A percentile compares a stretch with the other conserved stretches of the same genome.
Evolutionary conservation across 768 basidiomycete genomes (phyloP).

Genomic region (Termitomyces sp.): DNA sequence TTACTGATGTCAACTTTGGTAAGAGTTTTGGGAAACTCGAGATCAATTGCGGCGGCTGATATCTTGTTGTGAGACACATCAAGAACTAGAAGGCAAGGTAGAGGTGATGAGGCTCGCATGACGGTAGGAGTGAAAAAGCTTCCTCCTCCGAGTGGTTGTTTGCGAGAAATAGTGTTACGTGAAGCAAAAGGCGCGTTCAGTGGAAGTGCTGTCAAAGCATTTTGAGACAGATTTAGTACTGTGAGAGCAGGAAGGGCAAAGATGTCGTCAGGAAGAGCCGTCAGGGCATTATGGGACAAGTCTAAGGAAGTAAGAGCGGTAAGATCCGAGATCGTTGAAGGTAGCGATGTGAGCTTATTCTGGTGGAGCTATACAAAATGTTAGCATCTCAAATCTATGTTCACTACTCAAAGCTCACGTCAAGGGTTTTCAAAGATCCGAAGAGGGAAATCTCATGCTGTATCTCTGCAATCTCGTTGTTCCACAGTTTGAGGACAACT

Average conservation of each 20-base stretch:
- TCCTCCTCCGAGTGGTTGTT: conserved; percentile 32
- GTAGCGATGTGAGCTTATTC: conserved; percentile 60
- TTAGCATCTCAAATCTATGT: neutral
- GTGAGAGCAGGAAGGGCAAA: conserved; percentile 66
- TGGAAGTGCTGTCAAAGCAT: conserved; percentile 53
- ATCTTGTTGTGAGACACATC: conserved; percentile 68
- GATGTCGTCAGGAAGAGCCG: conserved; percentile 53
- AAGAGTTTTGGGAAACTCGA: conserved; percentile 45
- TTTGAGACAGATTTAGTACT: conserved; percentile 67
- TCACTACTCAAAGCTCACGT: conserved; percentile 44
- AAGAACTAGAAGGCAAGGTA: conserved; percentile 61
- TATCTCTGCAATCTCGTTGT: conserved; percentile 73
- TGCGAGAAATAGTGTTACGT: conserved; percentile 16
- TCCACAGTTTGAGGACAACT: conserved; percentile 69
- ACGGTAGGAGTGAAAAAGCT: conserved; percentile 63
- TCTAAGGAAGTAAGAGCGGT: conserved; percentile 62
- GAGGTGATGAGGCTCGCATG: conserved; percentile 52
- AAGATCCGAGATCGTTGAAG: conserved; percentile 63
- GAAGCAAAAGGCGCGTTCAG: conserved; percentile 54
- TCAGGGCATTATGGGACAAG: conserved; percentile 67
- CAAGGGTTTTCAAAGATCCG: conserved; percentile 73
- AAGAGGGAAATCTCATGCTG: conserved; percentile 83
- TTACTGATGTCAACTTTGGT: conserved; percentile 57
- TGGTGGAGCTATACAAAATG: conserved; percentile 56
- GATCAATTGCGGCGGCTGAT: conserved; percentile 46